Evolutionary conservation across 768 basidiomycete species (phyloP).

Genomic region (Amanita jacksonii): DNA sequence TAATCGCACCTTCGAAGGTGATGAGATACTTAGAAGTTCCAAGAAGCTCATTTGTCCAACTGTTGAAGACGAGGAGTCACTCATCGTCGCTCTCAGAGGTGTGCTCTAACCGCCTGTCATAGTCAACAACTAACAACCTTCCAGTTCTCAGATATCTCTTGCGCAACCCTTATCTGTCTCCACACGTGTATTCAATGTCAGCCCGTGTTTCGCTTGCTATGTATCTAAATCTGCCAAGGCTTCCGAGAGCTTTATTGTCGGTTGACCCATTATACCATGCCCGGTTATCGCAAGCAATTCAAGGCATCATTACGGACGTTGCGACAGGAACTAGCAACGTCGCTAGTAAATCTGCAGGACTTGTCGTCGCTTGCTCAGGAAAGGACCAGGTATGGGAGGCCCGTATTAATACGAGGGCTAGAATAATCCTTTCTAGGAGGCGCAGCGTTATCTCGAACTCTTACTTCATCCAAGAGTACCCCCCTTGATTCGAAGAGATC

Average conservation of each 20-base stretch:
- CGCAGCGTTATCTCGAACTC: constrained; percentile 39
- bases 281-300: constrained; percentile 35
- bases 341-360: constrained; percentile 51
- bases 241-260: constrained; percentile 46
- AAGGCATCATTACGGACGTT: constrained; percentile 36
- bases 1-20: constrained; percentile 62
- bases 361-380: constrained; percentile 35
- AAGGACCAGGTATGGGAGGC: neutral
- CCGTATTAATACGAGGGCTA: neutral
- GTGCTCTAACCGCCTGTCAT: constrained; percentile 11
- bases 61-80: constrained; percentile 37
- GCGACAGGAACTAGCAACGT: constrained; percentile 44
- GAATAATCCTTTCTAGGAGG: constrained; percentile 9
- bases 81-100: constrained; percentile 55
- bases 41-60: constrained; percentile 40
- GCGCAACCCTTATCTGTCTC: constrained; percentile 38
- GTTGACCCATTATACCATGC: constrained; percentile 39
- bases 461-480: constrained; percentile 76
- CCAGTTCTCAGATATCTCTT: constrained; percentile 43
- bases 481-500: constrained; percentile 59
- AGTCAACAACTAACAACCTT: neutral
- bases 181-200: constrained; percentile 48
- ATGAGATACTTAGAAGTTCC: constrained; percentile 52
- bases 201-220: constrained; percentile 50
- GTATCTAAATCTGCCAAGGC: constrained; percentile 45